Conservation (phyloP, 169 alveolate genomes). For the Eimeria necatrix region DNA sequence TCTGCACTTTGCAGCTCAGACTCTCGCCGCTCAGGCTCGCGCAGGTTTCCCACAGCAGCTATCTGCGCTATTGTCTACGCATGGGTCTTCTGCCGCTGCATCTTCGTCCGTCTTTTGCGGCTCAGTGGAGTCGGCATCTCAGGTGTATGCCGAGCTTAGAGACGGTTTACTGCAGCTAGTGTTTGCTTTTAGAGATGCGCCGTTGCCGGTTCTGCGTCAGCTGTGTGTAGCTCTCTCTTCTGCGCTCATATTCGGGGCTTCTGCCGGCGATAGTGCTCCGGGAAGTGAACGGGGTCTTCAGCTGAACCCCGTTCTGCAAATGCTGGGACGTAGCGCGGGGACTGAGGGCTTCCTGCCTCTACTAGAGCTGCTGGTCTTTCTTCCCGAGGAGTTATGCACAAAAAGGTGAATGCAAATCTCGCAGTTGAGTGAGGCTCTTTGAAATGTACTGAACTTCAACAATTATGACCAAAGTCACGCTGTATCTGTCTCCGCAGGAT, state of each 20-base stretch:
- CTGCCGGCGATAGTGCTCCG: background rate
- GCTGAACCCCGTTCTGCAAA: constrained; percentile 22
- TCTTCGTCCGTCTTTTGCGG: background rate
- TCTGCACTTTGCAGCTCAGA: constrained; percentile 77
- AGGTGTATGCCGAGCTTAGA: constrained; percentile 72
- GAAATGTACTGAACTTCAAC: too few relatives aligned
- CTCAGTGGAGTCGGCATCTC: background rate
- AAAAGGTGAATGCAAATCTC: background rate
- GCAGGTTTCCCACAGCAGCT: constrained; percentile 83
- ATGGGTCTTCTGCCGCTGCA: background rate
- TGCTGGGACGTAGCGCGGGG: constrained; percentile 49
- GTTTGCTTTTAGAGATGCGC: constrained; percentile 67
- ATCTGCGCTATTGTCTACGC: constrained; percentile 26
- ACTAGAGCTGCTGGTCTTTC: constrained; percentile 28
- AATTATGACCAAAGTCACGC: too few relatives aligned
- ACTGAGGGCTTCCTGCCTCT: constrained; percentile 60
- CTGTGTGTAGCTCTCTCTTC: constrained; percentile 66
- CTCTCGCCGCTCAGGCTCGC: constrained; percentile 82
- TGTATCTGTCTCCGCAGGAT: constrained; percentile 10
- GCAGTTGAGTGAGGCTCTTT: too few relatives aligned
- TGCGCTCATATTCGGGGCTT: constrained; percentile 71
- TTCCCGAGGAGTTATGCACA: constrained; percentile 60
- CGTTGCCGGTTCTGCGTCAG: constrained; percentile 71
- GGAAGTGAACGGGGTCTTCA: background rate
- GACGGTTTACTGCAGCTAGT: constrained; percentile 77